Evolutionary conservation across 306 rosid species (phyloP).

Genomic region (Abrus precatorius): DNA sequence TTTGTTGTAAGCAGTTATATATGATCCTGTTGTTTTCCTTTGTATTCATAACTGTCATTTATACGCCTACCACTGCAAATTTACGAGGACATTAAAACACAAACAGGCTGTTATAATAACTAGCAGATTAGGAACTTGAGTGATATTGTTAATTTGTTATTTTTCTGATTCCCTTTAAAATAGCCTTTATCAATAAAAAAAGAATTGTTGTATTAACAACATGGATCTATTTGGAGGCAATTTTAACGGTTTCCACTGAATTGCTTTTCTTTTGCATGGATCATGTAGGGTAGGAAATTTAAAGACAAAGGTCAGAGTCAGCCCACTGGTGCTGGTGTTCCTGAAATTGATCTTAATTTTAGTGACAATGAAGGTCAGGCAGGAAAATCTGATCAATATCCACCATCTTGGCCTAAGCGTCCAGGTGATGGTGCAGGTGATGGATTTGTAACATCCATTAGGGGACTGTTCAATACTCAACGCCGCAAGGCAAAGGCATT

Average conservation of each 20-base stretch:
- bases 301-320: constrained; percentile 87
- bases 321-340: constrained; percentile 66
- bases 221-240: constrained; percentile 28
- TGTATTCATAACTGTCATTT: neutral
- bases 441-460: constrained; percentile 95
- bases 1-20: constrained; percentile 35
- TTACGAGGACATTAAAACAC: neutral
- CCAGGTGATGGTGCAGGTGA: constrained; percentile 98
- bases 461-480: constrained; percentile 92
- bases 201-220: neutral
- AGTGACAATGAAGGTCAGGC: constrained; percentile 90
- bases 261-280: constrained; percentile 29
- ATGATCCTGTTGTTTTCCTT: constrained; percentile 10
- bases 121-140: constrained; percentile 21
- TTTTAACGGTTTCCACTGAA: constrained; percentile 26
- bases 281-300: constrained; percentile 88
- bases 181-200: neutral
- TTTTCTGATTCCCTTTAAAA: constrained; percentile 31
- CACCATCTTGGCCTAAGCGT: constrained; percentile 87
- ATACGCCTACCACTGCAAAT: constrained; percentile 32
- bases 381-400: constrained; percentile 79
- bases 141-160: neutral
- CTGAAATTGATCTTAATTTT: constrained; percentile 85
- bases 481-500: constrained; percentile 96
- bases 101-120: neutral